Evolutionary conservation across 768 basidiomycete species (phyloP).

Genomic region (Tulasnella sp.): DNA sequence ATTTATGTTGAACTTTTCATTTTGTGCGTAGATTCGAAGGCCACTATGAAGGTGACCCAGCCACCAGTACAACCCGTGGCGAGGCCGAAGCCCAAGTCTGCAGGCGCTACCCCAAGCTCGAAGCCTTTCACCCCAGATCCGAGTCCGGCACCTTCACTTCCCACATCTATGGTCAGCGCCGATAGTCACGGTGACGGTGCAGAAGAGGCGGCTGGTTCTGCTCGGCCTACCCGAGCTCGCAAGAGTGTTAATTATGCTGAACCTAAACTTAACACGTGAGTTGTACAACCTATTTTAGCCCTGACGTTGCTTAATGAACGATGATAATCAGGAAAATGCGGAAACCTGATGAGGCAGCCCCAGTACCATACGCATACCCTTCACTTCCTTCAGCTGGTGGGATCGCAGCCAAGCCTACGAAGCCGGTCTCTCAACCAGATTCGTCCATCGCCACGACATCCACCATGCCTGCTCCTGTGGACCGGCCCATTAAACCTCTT

Average conservation of each 20-base stretch:
- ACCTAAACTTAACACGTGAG: constrained; percentile 77
- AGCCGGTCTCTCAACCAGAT: neutral
- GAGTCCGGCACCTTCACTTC: neutral
- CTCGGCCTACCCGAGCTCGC: constrained; percentile 33
- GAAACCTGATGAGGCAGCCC: constrained; percentile 49
- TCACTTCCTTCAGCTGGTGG: neutral
- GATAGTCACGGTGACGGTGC: neutral
- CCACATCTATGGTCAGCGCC: neutral
- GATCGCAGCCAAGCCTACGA: neutral
- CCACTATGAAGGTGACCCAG: neutral
- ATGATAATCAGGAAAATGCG: constrained; percentile 65
- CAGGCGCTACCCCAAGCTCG: neutral
- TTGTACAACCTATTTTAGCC: neutral
- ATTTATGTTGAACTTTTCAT: neutral
- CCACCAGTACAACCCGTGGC: neutral
- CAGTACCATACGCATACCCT: constrained; percentile 1
- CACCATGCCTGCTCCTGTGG: neutral
- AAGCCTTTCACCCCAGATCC: neutral
- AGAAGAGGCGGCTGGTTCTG: constrained; percentile 37
- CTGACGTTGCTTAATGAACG: neutral
- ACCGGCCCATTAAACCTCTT: constrained; percentile 11
- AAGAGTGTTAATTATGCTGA: constrained; percentile 84
- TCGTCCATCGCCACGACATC: neutral
- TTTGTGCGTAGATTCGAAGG: neutral
- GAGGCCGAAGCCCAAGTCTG: neutral